A percentile compares a stretch with the other conserved stretches of the same genome.
These are phyloP conservation scores for Aristolochia contorta DNA, from an alignment of 164 flowering plant genomes.

Conservation along the genomic window DNA sequence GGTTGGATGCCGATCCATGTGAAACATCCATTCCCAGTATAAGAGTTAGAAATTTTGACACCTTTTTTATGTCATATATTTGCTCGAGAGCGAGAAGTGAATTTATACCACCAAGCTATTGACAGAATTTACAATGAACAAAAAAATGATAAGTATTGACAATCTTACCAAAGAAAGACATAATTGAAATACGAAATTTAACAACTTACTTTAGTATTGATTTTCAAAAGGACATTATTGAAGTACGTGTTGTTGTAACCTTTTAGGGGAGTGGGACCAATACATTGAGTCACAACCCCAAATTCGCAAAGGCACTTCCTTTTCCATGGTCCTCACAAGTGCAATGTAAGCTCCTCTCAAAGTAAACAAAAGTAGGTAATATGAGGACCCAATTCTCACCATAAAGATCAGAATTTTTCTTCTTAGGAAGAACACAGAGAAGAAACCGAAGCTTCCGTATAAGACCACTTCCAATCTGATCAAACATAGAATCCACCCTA, in stretches of 20 bases:
- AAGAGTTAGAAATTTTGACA: constrained; percentile 59
- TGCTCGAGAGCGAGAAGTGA: constrained; percentile 47
- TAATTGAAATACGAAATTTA: background rate
- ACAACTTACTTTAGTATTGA: constrained; percentile 28
- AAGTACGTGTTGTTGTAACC: constrained; percentile 31
- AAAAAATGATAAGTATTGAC: background rate
- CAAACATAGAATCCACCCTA: constrained; percentile 58
- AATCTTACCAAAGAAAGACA: background rate
- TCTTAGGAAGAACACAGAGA: constrained; percentile 50
- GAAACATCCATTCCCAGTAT: constrained; percentile 97
- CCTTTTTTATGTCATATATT: constrained; percentile 29
- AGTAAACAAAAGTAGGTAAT: background rate
- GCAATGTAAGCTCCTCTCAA: background rate
- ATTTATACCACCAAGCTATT: constrained; percentile 90
- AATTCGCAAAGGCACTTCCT: constrained; percentile 34
- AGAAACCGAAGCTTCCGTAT: constrained; percentile 56
- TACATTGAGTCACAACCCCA: constrained; percentile 87
- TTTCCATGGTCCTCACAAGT: constrained; percentile 26
- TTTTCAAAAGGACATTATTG: constrained; percentile 53
- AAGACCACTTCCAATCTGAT: constrained; percentile 30
- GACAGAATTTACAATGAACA: background rate
- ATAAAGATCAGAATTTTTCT: constrained; percentile 55
- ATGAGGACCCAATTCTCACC: constrained; percentile 20
- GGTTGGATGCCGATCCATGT: constrained; percentile 91
- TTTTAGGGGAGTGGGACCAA: constrained; percentile 65